Evolutionary conservation across 2,329 filamentous ascomycete genomes (phyloP), one percentile per base, ranked within the genome.

Genomic region (Akanthomyces lecanii): DNA sequence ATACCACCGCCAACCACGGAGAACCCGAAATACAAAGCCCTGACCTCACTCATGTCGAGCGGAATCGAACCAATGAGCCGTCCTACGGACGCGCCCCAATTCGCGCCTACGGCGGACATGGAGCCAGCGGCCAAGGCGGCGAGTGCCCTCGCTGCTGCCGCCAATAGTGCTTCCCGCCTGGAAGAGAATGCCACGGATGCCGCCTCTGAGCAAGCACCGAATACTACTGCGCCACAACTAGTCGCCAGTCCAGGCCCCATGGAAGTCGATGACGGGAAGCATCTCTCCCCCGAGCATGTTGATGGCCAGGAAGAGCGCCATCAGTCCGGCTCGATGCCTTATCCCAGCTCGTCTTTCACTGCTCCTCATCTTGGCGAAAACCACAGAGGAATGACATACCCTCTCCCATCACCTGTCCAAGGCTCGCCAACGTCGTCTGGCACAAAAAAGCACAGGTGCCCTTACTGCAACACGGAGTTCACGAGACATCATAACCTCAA

Each of bases 401-500:
- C 85, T 8, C 81, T 85, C 76, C 76, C 81, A 23, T 75, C 77
- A 1, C 71, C 67, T 36, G 74, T 69, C 67, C 81, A 71, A 73
- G 79, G 67, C 63, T 81, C 70, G 69, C 79, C 92, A 6, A 88
- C 90, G 0, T 88, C 88, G 30, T 76, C 78, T 2, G 70, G 70
- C 18, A 83, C 85, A 59, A 97, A 97, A 78, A 94, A 95, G 71
- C 94, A 99, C 79, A 96, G 95, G 75, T 99, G 95, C 72, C 94
- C 92, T 0, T 97, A 96, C 75, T 99, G 95, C 81, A 87, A 92
- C 45, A 97, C 95, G 5, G 95, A 97, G 71, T 99, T 99, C 69
- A 99, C 95, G 33, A 87, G 95, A 51, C 95, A 98, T 73, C 95
- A 98, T 74, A 98, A 99, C 71, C 84, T 98, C 33, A 99, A 98